Percentiles rank a stretch among this genome's conserved stretches.
These are phyloP conservation scores for Mycena amicta DNA, from an alignment of 768 basidiomycete genomes.

Conservation along the genomic window DNA sequence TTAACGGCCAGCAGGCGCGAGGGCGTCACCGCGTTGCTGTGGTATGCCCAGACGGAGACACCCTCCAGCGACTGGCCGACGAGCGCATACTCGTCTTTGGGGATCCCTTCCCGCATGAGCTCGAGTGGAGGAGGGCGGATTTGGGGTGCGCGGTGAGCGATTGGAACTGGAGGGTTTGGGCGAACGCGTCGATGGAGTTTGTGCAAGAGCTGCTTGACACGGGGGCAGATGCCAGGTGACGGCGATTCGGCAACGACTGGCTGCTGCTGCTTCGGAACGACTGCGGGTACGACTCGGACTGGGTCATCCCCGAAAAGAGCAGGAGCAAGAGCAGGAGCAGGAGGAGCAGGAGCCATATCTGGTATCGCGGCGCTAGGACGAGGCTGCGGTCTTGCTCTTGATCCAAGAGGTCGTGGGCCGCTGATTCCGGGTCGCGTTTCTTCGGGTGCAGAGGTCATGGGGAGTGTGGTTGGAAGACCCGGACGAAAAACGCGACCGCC, in stretches of 20 bases:
- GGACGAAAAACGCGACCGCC: background rate
- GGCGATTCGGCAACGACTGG: background rate
- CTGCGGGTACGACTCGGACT: background rate
- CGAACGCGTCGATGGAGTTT: background rate
- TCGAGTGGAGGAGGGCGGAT: background rate
- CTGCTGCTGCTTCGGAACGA: background rate
- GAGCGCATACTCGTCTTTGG: background rate
- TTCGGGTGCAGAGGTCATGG: background rate
- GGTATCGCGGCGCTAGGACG: background rate
- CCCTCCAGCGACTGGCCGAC: background rate
- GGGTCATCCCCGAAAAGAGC: too few relatives aligned
- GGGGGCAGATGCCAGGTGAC: background rate
- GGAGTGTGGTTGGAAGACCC: background rate
- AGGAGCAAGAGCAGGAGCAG: too few relatives aligned
- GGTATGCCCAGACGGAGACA: background rate
- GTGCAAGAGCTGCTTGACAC: background rate
- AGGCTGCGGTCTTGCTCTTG: background rate
- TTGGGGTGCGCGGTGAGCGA: background rate
- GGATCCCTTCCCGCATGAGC: background rate
- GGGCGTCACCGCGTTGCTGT: background rate
- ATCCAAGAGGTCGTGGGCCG: background rate
- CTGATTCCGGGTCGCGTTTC: background rate
- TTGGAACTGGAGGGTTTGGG: background rate
- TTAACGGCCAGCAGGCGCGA: background rate
- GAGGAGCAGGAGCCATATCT: too few relatives aligned